A percentile compares a stretch with the other conserved stretches of the same genome.
phyloP scores from a whole-genome alignment of 2,329 filamentous ascomycete genomes.

The Hypoxylon sp. region DNA sequence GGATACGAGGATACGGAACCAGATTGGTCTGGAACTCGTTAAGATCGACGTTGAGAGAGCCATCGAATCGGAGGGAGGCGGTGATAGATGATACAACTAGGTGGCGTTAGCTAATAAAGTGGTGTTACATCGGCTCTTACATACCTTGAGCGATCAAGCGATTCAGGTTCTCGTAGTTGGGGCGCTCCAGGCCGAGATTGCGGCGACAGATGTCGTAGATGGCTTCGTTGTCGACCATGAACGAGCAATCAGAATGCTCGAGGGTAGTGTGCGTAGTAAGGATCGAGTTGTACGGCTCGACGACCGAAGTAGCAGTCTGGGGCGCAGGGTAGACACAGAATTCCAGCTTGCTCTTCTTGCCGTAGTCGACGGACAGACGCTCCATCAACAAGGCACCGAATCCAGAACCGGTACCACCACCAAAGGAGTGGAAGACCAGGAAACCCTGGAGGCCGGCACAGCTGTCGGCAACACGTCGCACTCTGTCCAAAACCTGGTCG shows the following conservation, averaged over 20 bases:
- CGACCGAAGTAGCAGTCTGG: constrained; percentile 95
- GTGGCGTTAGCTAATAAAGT: constrained; percentile 46
- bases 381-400: constrained; percentile 99
- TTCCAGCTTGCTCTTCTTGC: constrained; percentile 99
- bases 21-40: constrained; percentile 99
- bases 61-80: constrained; percentile 97
- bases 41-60: constrained; percentile 98
- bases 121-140: constrained; percentile 34
- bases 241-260: constrained; percentile 99
- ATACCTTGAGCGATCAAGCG: constrained; percentile 95
- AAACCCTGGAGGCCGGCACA: constrained; percentile 98
- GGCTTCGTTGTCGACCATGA: constrained; percentile 99
- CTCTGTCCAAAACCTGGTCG: constrained; percentile 97
- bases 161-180: constrained; percentile 99
- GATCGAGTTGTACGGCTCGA: constrained; percentile 99
- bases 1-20: constrained; percentile 98
- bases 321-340: constrained; percentile 99
- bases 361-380: constrained; percentile 98
- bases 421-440: constrained; percentile 99
- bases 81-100: constrained; percentile 98
- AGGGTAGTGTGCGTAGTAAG: constrained; percentile 99
- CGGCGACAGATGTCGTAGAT: constrained; percentile 99
- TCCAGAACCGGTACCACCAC: constrained; percentile 97
- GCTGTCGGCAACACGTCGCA: constrained; percentile 97
- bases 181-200: constrained; percentile 96